Percentiles rank a stretch among this genome's conserved stretches.
These are phyloP conservation scores for Alternaria arborescens DNA, from an alignment of 2,329 filamentous ascomycete species.

Conservation along the genomic window DNA sequence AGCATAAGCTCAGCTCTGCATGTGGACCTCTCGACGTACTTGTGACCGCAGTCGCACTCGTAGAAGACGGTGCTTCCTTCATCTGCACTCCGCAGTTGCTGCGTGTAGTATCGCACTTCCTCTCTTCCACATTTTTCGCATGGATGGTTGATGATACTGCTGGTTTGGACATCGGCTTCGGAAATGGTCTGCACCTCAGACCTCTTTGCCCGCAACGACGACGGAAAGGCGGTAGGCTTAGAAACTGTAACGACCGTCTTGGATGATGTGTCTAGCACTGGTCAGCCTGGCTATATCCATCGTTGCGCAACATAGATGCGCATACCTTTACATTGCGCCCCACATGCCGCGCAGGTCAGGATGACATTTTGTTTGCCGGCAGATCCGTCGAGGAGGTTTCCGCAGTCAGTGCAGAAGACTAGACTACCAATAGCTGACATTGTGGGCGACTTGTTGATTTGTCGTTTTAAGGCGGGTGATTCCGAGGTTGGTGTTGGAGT, in stretches of 20 bases:
- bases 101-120: constrained; percentile 84
- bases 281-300: neutral
- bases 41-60: constrained; percentile 84
- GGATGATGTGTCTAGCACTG: constrained; percentile 54
- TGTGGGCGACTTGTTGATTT: constrained; percentile 27
- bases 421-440: constrained; percentile 93
- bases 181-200: constrained; percentile 87
- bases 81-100: constrained; percentile 90
- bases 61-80: constrained; percentile 95
- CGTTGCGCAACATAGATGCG: neutral
- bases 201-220: constrained; percentile 81
- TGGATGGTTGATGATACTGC: constrained; percentile 71
- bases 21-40: constrained; percentile 62
- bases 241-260: constrained; percentile 82
- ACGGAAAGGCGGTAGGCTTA: constrained; percentile 91
- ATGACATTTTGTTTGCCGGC: constrained; percentile 78
- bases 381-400: constrained; percentile 84
- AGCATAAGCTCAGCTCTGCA: constrained; percentile 21
- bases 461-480: constrained; percentile 2
- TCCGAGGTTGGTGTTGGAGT: constrained; percentile 6
- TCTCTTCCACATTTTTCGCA: constrained; percentile 83
- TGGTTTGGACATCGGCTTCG: constrained; percentile 78
- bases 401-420: constrained; percentile 92
- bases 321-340: constrained; percentile 61
- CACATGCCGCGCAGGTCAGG: constrained; percentile 85